Percentiles rank a stretch among this genome's conserved stretches.
Conservation (phyloP, 495 filamentous ascomycete species). For the Podospora fimiseda region DNA sequence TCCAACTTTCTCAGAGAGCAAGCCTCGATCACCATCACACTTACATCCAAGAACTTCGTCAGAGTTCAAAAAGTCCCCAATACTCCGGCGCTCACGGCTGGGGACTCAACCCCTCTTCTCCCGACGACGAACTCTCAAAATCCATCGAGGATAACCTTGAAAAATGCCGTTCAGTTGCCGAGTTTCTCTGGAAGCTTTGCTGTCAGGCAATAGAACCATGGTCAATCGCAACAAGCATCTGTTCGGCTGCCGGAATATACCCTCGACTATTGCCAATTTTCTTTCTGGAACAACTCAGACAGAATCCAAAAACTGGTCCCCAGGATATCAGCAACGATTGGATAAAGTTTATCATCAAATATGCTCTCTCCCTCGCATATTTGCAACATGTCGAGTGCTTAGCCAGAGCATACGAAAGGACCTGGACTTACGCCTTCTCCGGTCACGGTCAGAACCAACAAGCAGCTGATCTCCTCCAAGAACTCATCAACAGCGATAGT, state of each 20-base stretch:
- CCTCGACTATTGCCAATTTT: conserved; percentile 30
- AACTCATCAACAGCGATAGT: conserved; percentile 48
- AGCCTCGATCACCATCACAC: conserved; percentile 3
- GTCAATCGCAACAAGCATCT: conserved; percentile 1
- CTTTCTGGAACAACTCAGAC: conserved; percentile 33
- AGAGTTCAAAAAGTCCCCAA: neutral
- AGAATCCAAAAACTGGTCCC: too few species aligned
- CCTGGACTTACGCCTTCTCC: neutral
- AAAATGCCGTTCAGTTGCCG: neutral
- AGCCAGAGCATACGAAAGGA: too few species aligned
- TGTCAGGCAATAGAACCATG: neutral
- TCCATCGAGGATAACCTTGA: too few species aligned
- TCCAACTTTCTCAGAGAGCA: neutral
- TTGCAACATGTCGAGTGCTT: conserved; percentile 38
- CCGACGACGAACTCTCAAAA: too few species aligned
- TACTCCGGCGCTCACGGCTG: neutral
- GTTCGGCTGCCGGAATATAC: conserved; percentile 6
- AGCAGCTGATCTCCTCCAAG: conserved; percentile 37
- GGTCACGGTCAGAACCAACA: conserved; percentile 8
- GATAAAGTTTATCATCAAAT: conserved; percentile 28
- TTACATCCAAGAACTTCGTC: conserved; percentile 6
- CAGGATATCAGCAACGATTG: too few species aligned
- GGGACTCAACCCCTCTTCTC: neutral
- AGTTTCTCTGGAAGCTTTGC: neutral
- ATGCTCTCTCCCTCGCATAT: conserved; percentile 28